Percentiles rank a stretch among this genome's conserved stretches.
These are phyloP conservation scores for Arthrobotrys sinensis DNA, from an alignment of 2,329 filamentous ascomycete species.

Conservation along the genomic window DNA sequence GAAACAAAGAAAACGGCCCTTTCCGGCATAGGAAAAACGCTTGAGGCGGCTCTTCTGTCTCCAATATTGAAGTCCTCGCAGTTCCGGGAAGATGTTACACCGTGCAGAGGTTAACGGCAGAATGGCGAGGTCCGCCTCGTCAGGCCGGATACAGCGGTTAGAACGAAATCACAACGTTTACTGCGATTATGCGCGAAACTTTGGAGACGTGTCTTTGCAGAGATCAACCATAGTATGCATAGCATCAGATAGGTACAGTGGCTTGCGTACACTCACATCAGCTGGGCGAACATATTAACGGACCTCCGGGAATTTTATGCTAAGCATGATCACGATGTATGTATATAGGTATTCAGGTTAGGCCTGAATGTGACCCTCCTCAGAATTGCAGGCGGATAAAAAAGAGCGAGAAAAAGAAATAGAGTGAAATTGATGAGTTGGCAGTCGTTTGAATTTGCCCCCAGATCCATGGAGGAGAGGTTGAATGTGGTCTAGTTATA, in stretches of 20 bases:
- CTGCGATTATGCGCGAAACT: slow-evolving; percentile 1
- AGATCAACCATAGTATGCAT: slow-evolving; percentile 57
- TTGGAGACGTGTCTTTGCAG: slow-evolving; percentile 59
- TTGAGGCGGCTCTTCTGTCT: not conserved
- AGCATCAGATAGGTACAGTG: not conserved
- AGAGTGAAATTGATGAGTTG: slow-evolving; percentile 47
- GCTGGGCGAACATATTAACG: slow-evolving; percentile 16
- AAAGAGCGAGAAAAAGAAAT: not conserved
- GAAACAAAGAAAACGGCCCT: not conserved
- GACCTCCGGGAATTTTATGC: not conserved
- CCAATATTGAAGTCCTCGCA: not conserved
- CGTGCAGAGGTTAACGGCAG: not conserved
- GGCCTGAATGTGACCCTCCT: slow-evolving; percentile 9
- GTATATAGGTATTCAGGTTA: not conserved
- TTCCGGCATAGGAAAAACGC: not conserved
- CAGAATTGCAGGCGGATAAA: not conserved
- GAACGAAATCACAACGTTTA: slow-evolving; percentile 1
- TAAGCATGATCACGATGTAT: slow-evolving; percentile 14
- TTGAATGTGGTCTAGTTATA: slow-evolving; percentile 46
- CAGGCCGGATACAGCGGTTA: slow-evolving; percentile 32
- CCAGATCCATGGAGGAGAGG: slow-evolving; percentile 32
- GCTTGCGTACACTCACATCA: slow-evolving; percentile 5
- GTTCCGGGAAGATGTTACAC: slow-evolving; percentile 1
- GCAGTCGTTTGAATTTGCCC: slow-evolving; percentile 47
- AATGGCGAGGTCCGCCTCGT: slow-evolving; percentile 19